A percentile compares a stretch with the other conserved stretches of the same genome.
phyloP scores from a whole-genome alignment of 305 asterid genomes.

The Solanum hybrid region DNA sequence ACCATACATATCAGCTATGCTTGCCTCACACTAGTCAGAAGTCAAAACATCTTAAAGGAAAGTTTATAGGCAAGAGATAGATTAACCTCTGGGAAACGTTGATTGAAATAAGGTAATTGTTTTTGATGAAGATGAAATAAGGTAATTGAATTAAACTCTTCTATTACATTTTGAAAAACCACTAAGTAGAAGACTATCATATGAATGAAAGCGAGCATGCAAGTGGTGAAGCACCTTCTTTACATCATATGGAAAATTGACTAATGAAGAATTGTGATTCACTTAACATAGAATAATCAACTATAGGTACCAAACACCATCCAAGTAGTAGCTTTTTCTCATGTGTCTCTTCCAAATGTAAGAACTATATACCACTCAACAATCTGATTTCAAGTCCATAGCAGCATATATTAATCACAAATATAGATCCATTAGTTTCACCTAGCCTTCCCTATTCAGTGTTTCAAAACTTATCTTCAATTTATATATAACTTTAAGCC shows the following conservation, averaged over 20 bases:
- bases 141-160: background rate
- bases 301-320: background rate
- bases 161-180: background rate
- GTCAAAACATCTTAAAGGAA: background rate
- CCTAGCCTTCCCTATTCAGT: background rate
- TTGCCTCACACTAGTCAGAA: background rate
- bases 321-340: background rate
- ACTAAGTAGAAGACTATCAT: background rate
- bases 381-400: background rate
- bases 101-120: background rate
- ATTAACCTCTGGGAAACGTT: background rate
- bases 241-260: background rate
- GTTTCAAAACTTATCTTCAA: background rate
- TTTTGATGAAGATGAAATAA: background rate
- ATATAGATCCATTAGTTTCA: background rate
- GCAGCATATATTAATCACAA: background rate
- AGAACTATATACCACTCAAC: background rate
- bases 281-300: background rate
- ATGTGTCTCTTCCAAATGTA: background rate
- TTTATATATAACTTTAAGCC: background rate
- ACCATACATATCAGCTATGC: background rate
- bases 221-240: background rate
- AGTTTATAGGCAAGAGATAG: background rate
- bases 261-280: background rate
- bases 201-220: background rate